phyloP scores from a whole-genome alignment of 257 asterid species.

The Osmanthus fragrans region DNA sequence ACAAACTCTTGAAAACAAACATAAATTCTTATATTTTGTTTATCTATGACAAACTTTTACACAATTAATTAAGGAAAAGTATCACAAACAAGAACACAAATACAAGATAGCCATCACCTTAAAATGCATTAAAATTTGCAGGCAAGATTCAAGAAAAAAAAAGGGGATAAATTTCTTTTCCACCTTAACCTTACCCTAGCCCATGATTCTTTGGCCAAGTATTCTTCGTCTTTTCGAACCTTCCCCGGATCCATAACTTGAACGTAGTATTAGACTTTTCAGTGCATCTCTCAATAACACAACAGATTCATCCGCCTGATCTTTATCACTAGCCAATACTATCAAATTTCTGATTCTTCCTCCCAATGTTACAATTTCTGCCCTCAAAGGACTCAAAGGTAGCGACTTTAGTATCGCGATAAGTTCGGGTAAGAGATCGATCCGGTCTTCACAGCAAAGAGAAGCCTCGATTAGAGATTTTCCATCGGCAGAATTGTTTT shows the following conservation, averaged over 20 bases:
- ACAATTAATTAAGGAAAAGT: background rate
- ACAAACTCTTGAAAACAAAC: too few species aligned
- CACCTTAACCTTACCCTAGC: background rate
- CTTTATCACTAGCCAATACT: constrained; percentile 44
- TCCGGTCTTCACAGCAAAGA: constrained; percentile 67
- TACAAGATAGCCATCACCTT: background rate
- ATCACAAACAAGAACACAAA: background rate
- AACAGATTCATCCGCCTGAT: constrained; percentile 41
- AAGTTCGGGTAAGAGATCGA: constrained; percentile 50
- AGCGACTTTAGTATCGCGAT: constrained; percentile 47
- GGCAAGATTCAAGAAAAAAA: background rate
- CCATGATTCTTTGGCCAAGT: constrained; percentile 29
- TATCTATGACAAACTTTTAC: background rate
- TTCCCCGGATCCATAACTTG: constrained; percentile 36
- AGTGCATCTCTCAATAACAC: constrained; percentile 46
- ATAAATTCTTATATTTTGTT: too few species aligned
- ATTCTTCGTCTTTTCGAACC: constrained; percentile 51
- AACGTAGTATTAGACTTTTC: constrained; percentile 39
- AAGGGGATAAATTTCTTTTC: background rate
- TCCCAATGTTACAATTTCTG: constrained; percentile 63
- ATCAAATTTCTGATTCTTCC: constrained; percentile 59
- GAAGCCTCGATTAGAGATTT: constrained; percentile 52
- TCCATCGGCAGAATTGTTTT: constrained; percentile 29
- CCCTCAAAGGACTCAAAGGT: constrained; percentile 45
- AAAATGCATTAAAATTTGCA: constrained; percentile 4